Evolutionary conservation across 2,329 filamentous ascomycete species (phyloP).

Genomic region (Pyrenochaeta sp.): DNA sequence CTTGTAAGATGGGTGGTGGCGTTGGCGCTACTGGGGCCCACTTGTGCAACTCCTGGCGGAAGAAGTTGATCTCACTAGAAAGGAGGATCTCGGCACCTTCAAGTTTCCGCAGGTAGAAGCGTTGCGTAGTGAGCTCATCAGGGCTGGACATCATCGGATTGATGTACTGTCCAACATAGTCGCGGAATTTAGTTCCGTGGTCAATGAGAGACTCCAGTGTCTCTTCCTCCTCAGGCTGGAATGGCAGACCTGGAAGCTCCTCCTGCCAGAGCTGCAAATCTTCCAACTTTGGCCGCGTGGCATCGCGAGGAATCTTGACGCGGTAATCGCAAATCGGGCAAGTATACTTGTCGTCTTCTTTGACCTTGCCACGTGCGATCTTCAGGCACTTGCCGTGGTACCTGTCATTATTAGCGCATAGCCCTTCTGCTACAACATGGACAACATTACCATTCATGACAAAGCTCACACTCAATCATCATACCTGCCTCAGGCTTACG

Average conservation of each 20-base stretch:
- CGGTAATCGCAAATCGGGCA: slow-evolving; percentile 98
- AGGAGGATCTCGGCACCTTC: slow-evolving; percentile 95
- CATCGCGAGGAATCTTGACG: slow-evolving; percentile 95
- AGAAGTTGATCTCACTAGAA: slow-evolving; percentile 94
- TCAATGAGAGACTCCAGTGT: slow-evolving; percentile 86
- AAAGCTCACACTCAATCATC: slow-evolving; percentile 99
- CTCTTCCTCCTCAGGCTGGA: slow-evolving; percentile 95
- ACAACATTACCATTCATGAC: slow-evolving; percentile 88
- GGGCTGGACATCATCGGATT: slow-evolving; percentile 82
- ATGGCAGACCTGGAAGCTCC: slow-evolving; percentile 81
- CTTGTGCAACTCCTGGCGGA: slow-evolving; percentile 93
- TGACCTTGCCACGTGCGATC: slow-evolving; percentile 96
- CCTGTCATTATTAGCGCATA: slow-evolving; percentile 60
- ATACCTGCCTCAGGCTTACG: slow-evolving; percentile 91
- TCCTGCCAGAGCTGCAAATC: slow-evolving; percentile 85
- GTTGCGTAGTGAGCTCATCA: slow-evolving; percentile 86
- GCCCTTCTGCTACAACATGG: neutral
- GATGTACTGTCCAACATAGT: slow-evolving; percentile 81
- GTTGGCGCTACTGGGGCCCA: slow-evolving; percentile 90
- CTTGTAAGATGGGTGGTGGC: slow-evolving; percentile 83
- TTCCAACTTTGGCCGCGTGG: slow-evolving; percentile 92
- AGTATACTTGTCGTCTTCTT: slow-evolving; percentile 98
- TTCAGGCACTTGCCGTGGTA: slow-evolving; percentile 99
- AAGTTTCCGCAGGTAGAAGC: slow-evolving; percentile 96
- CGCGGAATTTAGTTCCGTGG: slow-evolving; percentile 83